Percentiles rank a stretch among this genome's conserved stretches.
Evolutionary conservation across 345 rosid genomes (phyloP).

Genomic region (sweet orange (Citrus sinensis)): DNA sequence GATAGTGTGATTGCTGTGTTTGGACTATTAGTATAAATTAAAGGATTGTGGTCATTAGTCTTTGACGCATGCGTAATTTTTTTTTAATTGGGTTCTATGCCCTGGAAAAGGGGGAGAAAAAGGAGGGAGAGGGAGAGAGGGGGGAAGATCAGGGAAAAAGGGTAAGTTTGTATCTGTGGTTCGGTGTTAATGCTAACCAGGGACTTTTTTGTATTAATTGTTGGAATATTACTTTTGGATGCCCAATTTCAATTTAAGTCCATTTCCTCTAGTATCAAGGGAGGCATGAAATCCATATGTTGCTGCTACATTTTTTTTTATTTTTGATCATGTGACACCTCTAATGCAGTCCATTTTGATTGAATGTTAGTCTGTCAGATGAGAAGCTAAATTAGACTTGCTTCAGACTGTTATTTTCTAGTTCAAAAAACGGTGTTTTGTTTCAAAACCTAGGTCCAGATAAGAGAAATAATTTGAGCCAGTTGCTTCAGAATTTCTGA

Average conservation of each 20-base stretch:
- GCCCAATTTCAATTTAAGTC: neutral
- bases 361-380: neutral
- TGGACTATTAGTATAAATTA: neutral
- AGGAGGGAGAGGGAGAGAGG: no score
- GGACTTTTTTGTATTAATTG: neutral
- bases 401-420: neutral
- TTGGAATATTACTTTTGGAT: neutral
- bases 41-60: neutral
- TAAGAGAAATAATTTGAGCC: slow-evolving; percentile 1
- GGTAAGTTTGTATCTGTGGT: neutral
- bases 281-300: neutral
- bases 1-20: neutral
- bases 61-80: neutral
- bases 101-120: neutral
- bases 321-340: slow-evolving; percentile 13
- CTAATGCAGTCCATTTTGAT: neutral
- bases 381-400: neutral
- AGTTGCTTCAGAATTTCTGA: slow-evolving; percentile 36
- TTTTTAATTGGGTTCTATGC: neutral
- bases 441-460: neutral
- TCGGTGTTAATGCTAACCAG: neutral
- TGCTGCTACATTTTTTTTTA: slow-evolving; percentile 9
- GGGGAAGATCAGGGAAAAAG: no score
- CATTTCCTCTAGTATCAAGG: neutral
- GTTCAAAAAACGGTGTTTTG: neutral